Base-by-base conservation (phyloP, 345 rosid species). In the Pugionium cornutum region DNA sequence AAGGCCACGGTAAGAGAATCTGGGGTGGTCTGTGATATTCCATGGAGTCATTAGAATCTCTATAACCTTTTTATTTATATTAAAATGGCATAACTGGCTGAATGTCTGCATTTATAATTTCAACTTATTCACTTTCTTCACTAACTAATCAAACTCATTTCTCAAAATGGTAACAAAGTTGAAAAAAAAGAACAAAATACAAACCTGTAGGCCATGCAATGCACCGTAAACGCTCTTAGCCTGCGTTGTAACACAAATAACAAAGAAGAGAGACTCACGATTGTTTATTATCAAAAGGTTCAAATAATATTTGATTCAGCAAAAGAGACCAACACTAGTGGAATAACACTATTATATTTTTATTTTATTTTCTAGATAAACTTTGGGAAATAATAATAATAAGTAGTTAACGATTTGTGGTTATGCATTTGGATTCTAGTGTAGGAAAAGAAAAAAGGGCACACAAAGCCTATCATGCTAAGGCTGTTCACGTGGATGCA, bases 191-290 rank as follows among this genome's bases (percentile, higher is more conserved):
- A 9, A 41, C 50, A 18, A 30, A 62, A 65, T 3, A 69, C 74
- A 62, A 62, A 87, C 95, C 95, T 85, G 82, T 65, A 87, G 86
- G 40, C 91, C 95, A 28, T 87, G 88, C 39, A 87, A 77, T 60
- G 89, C 91, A 53, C 95, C 95, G 57, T 85, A 85, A 60, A 87
- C 83, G 11, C 82, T 85, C 32, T 76, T 68, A 60, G 87, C 91
- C 95, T 85, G 80, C 72, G 71, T 53, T 43, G 43, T 69, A 54
- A 41, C 35, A 63, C n/a, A 68, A 58, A 66, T 65, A 32, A 18
- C 51, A 63, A 41, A 2, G 11, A 5, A 39, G 2, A 44, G 29
- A 7, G 29, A 5, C 27, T 27, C 10, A 52, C 5, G 52, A 36
- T 35, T 36, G 32, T 33, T 47, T 25, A 58, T 49, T 50, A 18